Evolutionary conservation across 306 rosid genomes (phyloP).

Genomic region (Malus sylvestris): DNA sequence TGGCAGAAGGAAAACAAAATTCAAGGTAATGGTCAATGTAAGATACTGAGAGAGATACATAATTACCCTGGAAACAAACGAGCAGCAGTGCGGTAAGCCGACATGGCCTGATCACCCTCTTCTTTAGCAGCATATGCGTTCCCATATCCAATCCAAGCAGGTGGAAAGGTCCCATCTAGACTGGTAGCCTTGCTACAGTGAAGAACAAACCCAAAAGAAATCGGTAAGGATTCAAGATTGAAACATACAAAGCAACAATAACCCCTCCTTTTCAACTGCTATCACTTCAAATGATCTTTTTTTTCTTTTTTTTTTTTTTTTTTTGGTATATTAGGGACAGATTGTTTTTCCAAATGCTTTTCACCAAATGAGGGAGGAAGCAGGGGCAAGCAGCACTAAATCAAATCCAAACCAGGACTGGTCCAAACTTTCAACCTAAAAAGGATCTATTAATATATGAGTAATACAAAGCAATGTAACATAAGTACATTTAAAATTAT

Average conservation of each 20-base stretch:
- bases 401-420: background rate
- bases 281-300: background rate
- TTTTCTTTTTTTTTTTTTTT: too few species aligned
- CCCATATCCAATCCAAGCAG: constrained; percentile 96
- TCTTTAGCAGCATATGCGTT: constrained; percentile 91
- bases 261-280: background rate
- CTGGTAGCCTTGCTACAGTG: constrained; percentile 78
- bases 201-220: constrained; percentile 16
- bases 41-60: background rate
- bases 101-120: constrained; percentile 99
- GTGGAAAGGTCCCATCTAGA: constrained; percentile 86
- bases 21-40: background rate
- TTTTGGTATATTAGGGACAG: background rate
- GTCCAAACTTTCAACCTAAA: background rate
- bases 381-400: background rate
- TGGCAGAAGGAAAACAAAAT: background rate
- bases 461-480: background rate
- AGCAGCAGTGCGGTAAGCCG: constrained; percentile 95
- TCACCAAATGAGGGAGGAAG: background rate
- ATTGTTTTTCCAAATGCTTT: background rate
- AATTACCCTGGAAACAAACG: constrained; percentile 93
- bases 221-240: constrained; percentile 2
- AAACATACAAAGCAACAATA: background rate
- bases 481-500: background rate
- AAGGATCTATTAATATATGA: background rate